Conservation (phyloP, 148 eudicot genomes). For the Pouteria glomerata region DNA sequence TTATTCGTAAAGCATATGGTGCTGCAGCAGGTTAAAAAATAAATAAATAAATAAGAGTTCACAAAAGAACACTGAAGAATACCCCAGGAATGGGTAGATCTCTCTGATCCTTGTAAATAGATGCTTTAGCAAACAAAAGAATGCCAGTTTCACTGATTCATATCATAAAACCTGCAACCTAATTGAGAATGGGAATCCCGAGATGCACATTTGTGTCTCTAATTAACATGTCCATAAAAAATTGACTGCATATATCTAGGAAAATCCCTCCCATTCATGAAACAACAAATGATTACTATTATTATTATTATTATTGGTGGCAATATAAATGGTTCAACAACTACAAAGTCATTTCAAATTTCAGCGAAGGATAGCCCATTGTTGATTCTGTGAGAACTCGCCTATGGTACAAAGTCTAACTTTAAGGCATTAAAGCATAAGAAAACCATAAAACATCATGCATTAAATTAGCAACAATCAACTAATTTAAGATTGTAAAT, state of each 20-base stretch:
- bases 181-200: background rate
- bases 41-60: background rate
- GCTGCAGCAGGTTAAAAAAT: slow-evolving; percentile 32
- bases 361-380: background rate
- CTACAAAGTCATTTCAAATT: background rate
- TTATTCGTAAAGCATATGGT: slow-evolving; percentile 75
- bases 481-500: no score
- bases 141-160: no score
- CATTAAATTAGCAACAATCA: background rate
- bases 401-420: background rate
- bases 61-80: background rate
- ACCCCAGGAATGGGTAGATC: no score
- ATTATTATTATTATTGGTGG: no score
- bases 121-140: no score
- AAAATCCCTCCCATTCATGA: background rate
- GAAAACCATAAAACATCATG: background rate
- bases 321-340: background rate
- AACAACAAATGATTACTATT: background rate
- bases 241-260: background rate
- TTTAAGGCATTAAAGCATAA: background rate
- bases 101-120: no score
- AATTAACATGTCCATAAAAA: background rate
- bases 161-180: no score
- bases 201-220: background rate
- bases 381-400: background rate